Conservation (phyloP, 495 filamentous ascomycete genomes). For the Neurospora sp. region DNA sequence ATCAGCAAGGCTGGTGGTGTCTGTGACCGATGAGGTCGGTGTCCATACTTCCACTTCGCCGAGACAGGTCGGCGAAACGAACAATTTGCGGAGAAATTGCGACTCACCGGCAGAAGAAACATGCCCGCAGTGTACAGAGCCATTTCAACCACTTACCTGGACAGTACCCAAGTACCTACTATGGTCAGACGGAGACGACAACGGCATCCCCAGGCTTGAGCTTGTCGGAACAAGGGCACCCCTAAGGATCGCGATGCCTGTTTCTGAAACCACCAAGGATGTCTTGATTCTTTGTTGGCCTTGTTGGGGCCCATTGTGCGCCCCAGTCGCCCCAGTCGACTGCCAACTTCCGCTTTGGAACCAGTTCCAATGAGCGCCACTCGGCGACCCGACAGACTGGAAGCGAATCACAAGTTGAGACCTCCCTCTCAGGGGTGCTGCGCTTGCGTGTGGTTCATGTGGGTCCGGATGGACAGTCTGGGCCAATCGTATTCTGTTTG, state of each 20-base stretch:
- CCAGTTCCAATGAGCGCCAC: neutral
- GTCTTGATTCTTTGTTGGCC: neutral
- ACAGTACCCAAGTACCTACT: neutral
- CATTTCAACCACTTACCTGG: neutral
- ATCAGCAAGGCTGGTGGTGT: neutral
- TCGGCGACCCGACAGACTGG: slow-evolving; percentile 1
- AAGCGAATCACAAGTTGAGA: slow-evolving; percentile 5
- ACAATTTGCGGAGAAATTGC: neutral
- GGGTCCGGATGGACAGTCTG: neutral
- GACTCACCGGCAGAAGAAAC: neutral
- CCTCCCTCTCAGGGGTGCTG: neutral
- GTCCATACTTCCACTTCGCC: neutral
- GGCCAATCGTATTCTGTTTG: neutral
- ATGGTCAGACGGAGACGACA: neutral
- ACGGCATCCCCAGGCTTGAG: neutral
- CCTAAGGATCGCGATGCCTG: neutral
- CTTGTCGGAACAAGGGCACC: neutral
- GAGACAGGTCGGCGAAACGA: neutral
- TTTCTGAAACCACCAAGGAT: neutral
- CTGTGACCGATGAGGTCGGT: neutral
- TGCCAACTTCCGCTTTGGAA: neutral
- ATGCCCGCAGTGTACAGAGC: neutral
- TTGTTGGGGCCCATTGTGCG: neutral
- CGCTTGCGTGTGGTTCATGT: neutral
- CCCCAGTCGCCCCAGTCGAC: neutral